Evolutionary conservation across 208 protist species (phyloP).

Genomic region (Trypanosoma brucei): DNA sequence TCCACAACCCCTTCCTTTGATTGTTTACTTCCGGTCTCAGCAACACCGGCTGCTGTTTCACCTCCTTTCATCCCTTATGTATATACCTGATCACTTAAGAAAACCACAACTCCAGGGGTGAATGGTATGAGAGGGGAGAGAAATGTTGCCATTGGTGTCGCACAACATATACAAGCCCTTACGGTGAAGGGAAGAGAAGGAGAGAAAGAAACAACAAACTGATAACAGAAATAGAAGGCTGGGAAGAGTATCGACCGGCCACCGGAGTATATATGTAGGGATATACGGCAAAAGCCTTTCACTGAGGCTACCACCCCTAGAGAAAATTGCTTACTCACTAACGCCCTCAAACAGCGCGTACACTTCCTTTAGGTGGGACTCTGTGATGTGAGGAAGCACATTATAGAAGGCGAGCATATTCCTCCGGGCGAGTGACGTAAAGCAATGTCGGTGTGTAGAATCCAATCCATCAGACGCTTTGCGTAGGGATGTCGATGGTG

Average conservation of each 20-base stretch:
- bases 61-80: background rate
- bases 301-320: background rate
- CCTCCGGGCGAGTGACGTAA: conserved; percentile 15
- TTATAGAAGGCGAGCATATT: conserved; percentile 49
- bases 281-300: background rate
- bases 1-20: background rate
- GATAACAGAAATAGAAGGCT: too few relatives aligned
- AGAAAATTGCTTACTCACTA: background rate
- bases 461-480: conserved; percentile 35
- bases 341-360: conserved; percentile 1
- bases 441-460: conserved; percentile 25
- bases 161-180: too few relatives aligned
- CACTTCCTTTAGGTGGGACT: conserved; percentile 19
- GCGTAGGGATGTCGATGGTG: conserved; percentile 27
- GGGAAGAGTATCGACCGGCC: too few relatives aligned
- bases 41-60: background rate
- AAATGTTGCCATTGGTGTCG: too few relatives aligned
- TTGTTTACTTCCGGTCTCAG: background rate
- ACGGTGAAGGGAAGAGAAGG: too few relatives aligned
- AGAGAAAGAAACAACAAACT: too few relatives aligned
- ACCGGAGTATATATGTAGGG: too few relatives aligned
- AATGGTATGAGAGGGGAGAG: too few relatives aligned
- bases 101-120: too few relatives aligned
- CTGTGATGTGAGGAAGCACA: conserved; percentile 57
- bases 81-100: too few relatives aligned